Evolutionary conservation across 371 early-diverging fungal genomes (phyloP).

Genomic region (Coemansia sp.): DNA sequence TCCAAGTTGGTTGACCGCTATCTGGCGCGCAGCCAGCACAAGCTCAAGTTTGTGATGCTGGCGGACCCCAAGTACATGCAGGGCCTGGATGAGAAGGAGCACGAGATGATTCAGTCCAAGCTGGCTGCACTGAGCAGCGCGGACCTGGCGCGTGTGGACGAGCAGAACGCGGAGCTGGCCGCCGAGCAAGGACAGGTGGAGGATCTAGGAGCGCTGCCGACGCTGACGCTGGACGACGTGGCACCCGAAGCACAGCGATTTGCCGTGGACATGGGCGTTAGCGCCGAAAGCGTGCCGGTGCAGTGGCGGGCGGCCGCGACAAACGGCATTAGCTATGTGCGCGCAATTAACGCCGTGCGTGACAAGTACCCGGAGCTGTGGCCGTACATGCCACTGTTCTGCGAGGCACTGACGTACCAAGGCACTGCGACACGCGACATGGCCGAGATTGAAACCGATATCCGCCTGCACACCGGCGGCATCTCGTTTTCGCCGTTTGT

Average conservation of each 20-base stretch:
- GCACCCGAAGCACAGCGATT: constrained; percentile 61
- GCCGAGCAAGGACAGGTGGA: constrained; percentile 71
- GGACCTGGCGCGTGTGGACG: constrained; percentile 62
- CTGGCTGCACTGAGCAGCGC: constrained; percentile 59
- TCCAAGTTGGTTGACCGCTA: constrained; percentile 77
- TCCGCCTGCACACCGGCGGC: constrained; percentile 85
- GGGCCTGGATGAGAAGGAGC: constrained; percentile 63
- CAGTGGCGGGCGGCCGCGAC: constrained; percentile 82
- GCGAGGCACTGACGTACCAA: constrained; percentile 77
- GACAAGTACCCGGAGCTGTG: constrained; percentile 66
- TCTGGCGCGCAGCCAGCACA: constrained; percentile 74
- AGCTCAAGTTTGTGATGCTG: constrained; percentile 77
- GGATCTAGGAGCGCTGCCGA: constrained; percentile 82
- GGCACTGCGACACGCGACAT: constrained; percentile 75
- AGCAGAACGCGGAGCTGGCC: constrained; percentile 63
- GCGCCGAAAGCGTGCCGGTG: constrained; percentile 58
- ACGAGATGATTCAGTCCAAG: constrained; percentile 61
- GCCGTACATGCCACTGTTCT: constrained; percentile 77
- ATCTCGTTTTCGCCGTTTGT: constrained; percentile 67
- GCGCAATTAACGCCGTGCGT: constrained; percentile 59
- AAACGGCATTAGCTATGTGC: constrained; percentile 91
- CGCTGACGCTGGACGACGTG: constrained; percentile 75
- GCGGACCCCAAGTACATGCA: constrained; percentile 69
- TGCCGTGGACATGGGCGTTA: constrained; percentile 64
- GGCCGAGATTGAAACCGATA: constrained; percentile 85